Evolutionary conservation across 306 rosid genomes (phyloP).

Genomic region (Benincasa hispida): DNA sequence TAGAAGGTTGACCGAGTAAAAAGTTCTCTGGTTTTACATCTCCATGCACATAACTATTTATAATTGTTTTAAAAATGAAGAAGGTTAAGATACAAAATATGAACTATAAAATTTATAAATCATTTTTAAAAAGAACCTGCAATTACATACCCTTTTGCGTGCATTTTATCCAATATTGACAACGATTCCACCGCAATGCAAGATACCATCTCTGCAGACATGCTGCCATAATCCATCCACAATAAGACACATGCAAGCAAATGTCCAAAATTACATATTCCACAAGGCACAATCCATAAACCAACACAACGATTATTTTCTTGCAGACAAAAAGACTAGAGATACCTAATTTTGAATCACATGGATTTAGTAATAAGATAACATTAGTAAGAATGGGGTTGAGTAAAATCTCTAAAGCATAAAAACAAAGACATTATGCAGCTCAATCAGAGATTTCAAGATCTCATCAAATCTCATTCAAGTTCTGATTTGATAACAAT

Average conservation of each 20-base stretch:
- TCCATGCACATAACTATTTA: conserved; percentile 77
- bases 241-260: neutral
- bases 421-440: neutral
- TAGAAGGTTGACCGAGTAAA: conserved; percentile 91
- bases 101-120: neutral
- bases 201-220: conserved; percentile 91
- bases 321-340: neutral
- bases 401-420: neutral
- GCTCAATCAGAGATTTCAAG: neutral
- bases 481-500: neutral
- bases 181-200: conserved; percentile 93
- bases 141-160: conserved; percentile 57
- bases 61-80: neutral
- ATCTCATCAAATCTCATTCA: neutral
- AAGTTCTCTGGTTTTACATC: conserved; percentile 97
- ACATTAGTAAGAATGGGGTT: neutral
- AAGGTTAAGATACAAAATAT: neutral
- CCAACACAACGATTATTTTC: neutral
- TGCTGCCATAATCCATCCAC: conserved; percentile 27
- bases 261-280: neutral
- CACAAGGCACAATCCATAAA: neutral
- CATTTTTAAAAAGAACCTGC: neutral
- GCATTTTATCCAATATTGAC: conserved; percentile 92
- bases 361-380: neutral
- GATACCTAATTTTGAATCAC: neutral